Percentiles rank a stretch among this genome's conserved stretches.
Evolutionary conservation across 208 protist species (phyloP).

Genomic region (Acanthamoeba sp.): DNA sequence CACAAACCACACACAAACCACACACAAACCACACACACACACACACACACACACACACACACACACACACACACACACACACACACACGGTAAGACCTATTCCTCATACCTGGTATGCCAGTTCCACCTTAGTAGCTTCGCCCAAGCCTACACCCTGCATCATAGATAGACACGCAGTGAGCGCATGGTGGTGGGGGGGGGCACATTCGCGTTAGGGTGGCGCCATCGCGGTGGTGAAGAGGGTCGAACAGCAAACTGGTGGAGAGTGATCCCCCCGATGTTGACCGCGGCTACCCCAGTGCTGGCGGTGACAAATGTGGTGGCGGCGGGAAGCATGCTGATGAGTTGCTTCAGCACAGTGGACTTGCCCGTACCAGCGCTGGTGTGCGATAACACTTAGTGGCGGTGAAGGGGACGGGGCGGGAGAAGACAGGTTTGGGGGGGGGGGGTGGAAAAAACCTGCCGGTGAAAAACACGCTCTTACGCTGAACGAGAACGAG

Average conservation of each 20-base stretch:
- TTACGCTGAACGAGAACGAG: constrained; percentile 63
- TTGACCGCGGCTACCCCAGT: constrained; percentile 85
- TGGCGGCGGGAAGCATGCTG: constrained; percentile 38
- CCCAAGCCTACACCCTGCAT: constrained; percentile 22
- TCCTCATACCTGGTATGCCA: too few relatives aligned
- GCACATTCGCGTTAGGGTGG: too few relatives aligned
- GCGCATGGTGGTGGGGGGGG: too few relatives aligned
- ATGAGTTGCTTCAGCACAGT: constrained; percentile 83
- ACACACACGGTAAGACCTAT: too few relatives aligned
- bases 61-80: too few relatives aligned
- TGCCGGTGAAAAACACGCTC: constrained; percentile 86
- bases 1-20: too few relatives aligned
- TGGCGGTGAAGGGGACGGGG: not conserved
- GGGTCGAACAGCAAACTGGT: constrained; percentile 45
- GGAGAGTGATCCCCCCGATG: constrained; percentile 78
- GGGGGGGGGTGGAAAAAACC: too few relatives aligned
- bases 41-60: too few relatives aligned
- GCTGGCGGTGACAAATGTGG: constrained; percentile 80
- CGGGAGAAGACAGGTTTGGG: not conserved
- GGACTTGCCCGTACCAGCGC: constrained; percentile 87
- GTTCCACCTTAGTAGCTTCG: constrained; percentile 47
- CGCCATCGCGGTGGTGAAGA: not conserved
- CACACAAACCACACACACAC: too few relatives aligned
- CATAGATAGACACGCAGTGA: not conserved
- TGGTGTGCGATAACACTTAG: too few relatives aligned